Conservation (phyloP, 2,329 filamentous ascomycete genomes). For the Dendryphion nanum region DNA sequence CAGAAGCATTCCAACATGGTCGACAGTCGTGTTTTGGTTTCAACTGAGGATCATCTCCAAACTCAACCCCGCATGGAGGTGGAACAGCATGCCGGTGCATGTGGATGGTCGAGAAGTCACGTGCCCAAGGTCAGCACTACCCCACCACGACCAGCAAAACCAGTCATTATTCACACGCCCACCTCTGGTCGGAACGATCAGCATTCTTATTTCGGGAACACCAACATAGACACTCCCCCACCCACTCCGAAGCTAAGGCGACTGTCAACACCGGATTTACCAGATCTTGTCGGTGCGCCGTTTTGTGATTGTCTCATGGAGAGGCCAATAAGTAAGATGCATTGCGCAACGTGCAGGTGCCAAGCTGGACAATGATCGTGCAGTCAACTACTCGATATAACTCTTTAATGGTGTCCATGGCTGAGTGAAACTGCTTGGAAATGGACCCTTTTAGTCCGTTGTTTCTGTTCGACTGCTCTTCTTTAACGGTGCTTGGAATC, state of each 20-base stretch:
- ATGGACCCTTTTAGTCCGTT: background rate
- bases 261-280: slow-evolving; percentile 35
- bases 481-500: too few relatives aligned
- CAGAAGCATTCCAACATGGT: background rate
- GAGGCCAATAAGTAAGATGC: slow-evolving; percentile 11
- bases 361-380: slow-evolving; percentile 4
- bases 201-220: background rate
- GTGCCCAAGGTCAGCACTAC: slow-evolving; percentile 1
- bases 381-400: background rate
- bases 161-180: slow-evolving; percentile 15
- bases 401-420: background rate
- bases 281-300: slow-evolving; percentile 19
- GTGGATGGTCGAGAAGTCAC: background rate
- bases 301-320: slow-evolving; percentile 35
- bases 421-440: background rate
- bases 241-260: slow-evolving; percentile 28
- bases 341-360: slow-evolving; percentile 18
- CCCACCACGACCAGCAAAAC: background rate
- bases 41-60: background rate
- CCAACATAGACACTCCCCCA: slow-evolving; percentile 19
- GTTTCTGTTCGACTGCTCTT: too few relatives aligned
- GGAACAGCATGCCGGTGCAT: background rate
- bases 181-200: background rate
- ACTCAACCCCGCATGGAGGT: too few relatives aligned
- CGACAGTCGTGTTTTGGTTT: background rate